Base-by-base conservation (phyloP, 2,329 filamentous ascomycete species). In the Ceratocystis ficicola region DNA sequence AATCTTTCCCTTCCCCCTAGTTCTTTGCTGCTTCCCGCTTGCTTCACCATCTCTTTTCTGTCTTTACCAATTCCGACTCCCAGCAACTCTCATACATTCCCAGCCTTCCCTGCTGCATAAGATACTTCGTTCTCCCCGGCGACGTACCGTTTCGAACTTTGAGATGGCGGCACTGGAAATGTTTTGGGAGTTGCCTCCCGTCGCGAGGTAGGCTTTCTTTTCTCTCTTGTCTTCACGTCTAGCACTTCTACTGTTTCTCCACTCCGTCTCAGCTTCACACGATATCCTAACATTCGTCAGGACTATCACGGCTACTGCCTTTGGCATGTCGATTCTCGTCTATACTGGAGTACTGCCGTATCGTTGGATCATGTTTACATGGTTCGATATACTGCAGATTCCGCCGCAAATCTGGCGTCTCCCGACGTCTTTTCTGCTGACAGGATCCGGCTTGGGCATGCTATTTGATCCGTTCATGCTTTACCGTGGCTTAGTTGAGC, bases 391-490 rank as follows among this genome's bases (percentile, higher is more conserved):
- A 62, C 82, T 85, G 73, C 80, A 69, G 73, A 79, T 77, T 41
- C 76, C 73, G 48, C 78, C 77, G 25, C 74, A 80, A 68, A 71
- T 78, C 68, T 78, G 77, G 75, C 77, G 77, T 48, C 69, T 74
- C 48, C 72, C 73, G 65, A 77, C 78, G 52, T 74, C 73, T 61
- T 80, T 79, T 69, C 70, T 79, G 30, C 68, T 80, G 68, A 76
- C 77, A 6, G 71, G 73, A 7, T 70, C 73, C 1, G 69, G 73
- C 6, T 69, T 80, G 59, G 72, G 76, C 57, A 80, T 90, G 69
- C 73, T 93, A 46, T 80, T 91, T 75, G 88, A 93, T 74, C 84
- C 88, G 62, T 92, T 89, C 75, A 86, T 80, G 64, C 71, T 94
- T 70, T 96, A 87, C 77, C 86, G 83, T 69, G 95, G 94, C 76